Base-by-base conservation (phyloP, 371 early-diverging fungal species). In the Umbelopsis sp. region DNA sequence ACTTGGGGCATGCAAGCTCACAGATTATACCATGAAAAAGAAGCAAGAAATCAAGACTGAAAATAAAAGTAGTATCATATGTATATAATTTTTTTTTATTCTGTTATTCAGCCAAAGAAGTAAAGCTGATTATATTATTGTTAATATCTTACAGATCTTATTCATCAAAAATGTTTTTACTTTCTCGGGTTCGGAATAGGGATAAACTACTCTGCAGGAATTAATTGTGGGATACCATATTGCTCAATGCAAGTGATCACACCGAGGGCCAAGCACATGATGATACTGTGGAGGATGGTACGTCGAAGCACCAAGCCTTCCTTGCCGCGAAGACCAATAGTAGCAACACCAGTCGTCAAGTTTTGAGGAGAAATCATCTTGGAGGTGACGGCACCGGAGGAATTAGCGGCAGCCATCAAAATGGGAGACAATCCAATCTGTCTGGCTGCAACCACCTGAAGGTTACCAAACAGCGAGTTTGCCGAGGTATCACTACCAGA, bases 361-460 rank as follows among this genome's bases (percentile, higher is more conserved):
- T 80, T 84, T 70, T 84, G 84, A 9, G 84, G 84, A 0, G 81
- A 81, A 20, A 84, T 80, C 82, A 84, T 81, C 53, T 84, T 84
- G 11, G 79, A 75, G 16, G 76, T 76, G 44, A 84, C 75, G 11
- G 81, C 84, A 25, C 82, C 84, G 50, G 73, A 69, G 0, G 82
- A 78, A 62, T 84, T 84, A 4, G 84, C 81, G 8, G 76, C 64
- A 22, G 84, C 84, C 84, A 84, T 81, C 24, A 84, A 65, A 10
- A 84, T 67, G 3, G 74, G 70, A 0, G 80, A 80, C 25, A 84
- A 66, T 16, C 84, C 84, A 25, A 84, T 80, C 65, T 81, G 69
- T 44, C 75, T 71, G 18, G 82, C 84, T 24, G 82, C 84, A 11
- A 84, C 84, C 1, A 84, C 84, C 65, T 84, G 84, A 44, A 84